A percentile compares a stretch with the other conserved stretches of the same genome.
These are phyloP conservation scores for Astragalus glycyphyllos DNA, from an alignment of 306 rosid species.

Conservation along the genomic window DNA sequence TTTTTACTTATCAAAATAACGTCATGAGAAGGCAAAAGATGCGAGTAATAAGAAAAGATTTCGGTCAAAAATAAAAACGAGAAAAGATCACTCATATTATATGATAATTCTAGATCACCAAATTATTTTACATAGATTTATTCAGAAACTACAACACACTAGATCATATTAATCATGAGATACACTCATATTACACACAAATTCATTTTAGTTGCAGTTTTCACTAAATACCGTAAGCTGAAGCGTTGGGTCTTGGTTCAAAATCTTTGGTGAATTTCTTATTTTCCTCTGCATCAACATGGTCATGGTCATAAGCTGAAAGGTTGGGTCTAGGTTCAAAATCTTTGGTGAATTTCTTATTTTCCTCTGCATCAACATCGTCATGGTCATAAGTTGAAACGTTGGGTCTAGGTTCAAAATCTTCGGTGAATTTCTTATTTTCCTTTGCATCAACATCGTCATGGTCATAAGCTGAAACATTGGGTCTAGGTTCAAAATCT, in stretches of 20 bases:
- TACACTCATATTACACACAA: too few relatives aligned
- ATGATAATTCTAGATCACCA: too few relatives aligned
- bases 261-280: too few relatives aligned
- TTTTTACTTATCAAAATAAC: too few relatives aligned
- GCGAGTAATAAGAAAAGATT: too few relatives aligned
- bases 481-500: conserved; percentile 8
- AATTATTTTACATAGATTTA: too few relatives aligned
- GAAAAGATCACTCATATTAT: too few relatives aligned
- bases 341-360: neutral
- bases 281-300: neutral
- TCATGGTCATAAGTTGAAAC: neutral
- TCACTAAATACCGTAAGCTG: neutral
- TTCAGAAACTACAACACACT: too few relatives aligned
- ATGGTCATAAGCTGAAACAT: neutral
- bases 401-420: neutral
- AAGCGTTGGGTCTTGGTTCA: neutral
- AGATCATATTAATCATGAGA: too few relatives aligned
- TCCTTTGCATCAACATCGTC: neutral
- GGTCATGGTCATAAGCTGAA: neutral
- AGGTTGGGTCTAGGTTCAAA: neutral
- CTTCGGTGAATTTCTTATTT: neutral
- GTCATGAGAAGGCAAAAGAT: too few relatives aligned
- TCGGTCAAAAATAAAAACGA: too few relatives aligned
- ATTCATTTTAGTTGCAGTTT: too few relatives aligned
- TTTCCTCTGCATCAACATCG: neutral